Evolutionary conservation across 1,284 basidiomycete species (phyloP).

Genomic region (Moniliophthora roreri): DNA sequence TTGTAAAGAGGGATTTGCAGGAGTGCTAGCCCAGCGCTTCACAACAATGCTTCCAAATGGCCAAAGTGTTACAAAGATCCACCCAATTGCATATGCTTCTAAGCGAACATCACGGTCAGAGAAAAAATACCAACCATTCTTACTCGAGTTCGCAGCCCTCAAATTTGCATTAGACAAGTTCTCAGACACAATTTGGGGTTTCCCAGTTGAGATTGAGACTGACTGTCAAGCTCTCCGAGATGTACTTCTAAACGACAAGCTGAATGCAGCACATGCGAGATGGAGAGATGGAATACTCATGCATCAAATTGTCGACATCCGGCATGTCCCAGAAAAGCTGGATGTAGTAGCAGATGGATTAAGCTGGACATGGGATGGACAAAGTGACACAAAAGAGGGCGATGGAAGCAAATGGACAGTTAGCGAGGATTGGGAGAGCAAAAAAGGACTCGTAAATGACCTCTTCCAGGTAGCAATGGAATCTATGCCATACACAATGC

Average conservation of each 20-base stretch:
- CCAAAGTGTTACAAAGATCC: not conserved
- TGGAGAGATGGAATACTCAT: conserved; percentile 19
- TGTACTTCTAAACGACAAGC: conserved; percentile 11
- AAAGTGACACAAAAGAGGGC: conserved; percentile 8
- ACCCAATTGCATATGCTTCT: conserved; percentile 8
- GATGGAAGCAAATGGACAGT: conserved; percentile 34
- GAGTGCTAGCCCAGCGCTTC: conserved; percentile 14
- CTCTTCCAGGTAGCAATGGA: conserved; percentile 18
- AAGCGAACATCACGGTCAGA: conserved; percentile 9
- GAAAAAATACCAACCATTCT: conserved; percentile 11
- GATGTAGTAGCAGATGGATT: conserved; percentile 18
- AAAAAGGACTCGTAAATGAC: conserved; percentile 28
- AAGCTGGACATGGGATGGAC: conserved; percentile 14
- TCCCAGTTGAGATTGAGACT: conserved; percentile 20
- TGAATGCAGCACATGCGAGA: conserved; percentile 12
- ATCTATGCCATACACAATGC: not conserved
- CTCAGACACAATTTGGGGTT: conserved; percentile 18
- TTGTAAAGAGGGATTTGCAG: conserved; percentile 18
- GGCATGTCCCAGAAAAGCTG: conserved; percentile 14
- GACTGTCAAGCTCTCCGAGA: conserved; percentile 23
- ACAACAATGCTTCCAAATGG: not conserved
- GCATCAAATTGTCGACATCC: conserved; percentile 16
- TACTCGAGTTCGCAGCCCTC: conserved; percentile 8
- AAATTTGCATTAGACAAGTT: conserved; percentile 19
- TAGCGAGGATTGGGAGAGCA: conserved; percentile 4